phyloP scores from a whole-genome alignment of 768 basidiomycete genomes.

The Mycena leptocephala region DNA sequence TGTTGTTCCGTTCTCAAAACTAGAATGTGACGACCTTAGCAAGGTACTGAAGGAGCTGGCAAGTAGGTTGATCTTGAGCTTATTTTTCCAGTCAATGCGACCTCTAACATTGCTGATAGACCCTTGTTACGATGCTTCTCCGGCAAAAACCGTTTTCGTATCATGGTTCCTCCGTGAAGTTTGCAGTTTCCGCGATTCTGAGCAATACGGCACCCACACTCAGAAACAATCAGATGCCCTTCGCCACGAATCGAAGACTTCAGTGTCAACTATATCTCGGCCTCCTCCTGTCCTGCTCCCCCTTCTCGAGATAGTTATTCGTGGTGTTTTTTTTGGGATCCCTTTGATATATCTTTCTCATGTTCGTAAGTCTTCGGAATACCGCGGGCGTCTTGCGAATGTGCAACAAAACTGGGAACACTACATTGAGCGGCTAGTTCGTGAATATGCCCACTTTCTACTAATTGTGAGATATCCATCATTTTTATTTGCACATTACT shows the following conservation, averaged over 20 bases:
- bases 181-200: slow-evolving; percentile 54
- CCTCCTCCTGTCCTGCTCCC: slow-evolving; percentile 45
- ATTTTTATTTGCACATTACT: not conserved
- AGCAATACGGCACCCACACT: slow-evolving; percentile 61
- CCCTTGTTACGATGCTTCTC: slow-evolving; percentile 51
- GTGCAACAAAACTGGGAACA: slow-evolving; percentile 66
- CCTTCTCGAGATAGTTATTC: slow-evolving; percentile 56
- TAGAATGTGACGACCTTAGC: slow-evolving; percentile 67
- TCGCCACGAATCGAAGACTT: slow-evolving; percentile 35
- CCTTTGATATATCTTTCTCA: slow-evolving; percentile 67
- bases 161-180: slow-evolving; percentile 69
- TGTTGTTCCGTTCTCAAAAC: slow-evolving; percentile 68
- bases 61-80: slow-evolving; percentile 38
- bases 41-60: slow-evolving; percentile 56
- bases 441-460: slow-evolving; percentile 72
- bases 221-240: slow-evolving; percentile 47
- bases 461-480: slow-evolving; percentile 60
- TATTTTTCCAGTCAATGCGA: not conserved
- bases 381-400: slow-evolving; percentile 63
- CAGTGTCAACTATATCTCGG: slow-evolving; percentile 25
- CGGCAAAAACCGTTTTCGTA: slow-evolving; percentile 62
- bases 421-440: slow-evolving; percentile 66
- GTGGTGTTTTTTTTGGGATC: slow-evolving; percentile 66
- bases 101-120: slow-evolving; percentile 37
- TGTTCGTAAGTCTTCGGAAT: slow-evolving; percentile 64